phyloP scores from a whole-genome alignment of 129 eudicot species.

The Flaveria ramosissima region DNA sequence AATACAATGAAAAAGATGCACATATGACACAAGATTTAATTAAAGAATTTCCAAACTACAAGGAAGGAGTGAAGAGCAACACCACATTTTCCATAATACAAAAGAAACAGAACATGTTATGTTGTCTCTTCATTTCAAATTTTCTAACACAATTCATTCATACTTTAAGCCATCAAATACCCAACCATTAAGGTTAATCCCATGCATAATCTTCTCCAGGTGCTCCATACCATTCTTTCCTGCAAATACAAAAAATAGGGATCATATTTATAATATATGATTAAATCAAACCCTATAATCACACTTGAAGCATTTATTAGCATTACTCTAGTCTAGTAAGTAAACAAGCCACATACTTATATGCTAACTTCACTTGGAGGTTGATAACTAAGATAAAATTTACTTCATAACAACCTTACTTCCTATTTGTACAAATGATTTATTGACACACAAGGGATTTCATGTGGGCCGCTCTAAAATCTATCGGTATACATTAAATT shows the following conservation, averaged over 20 bases:
- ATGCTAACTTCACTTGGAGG: no score
- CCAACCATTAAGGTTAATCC: constrained; percentile 28
- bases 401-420: background rate
- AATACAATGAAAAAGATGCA: constrained; percentile 22
- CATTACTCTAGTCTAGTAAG: no score
- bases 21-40: constrained; percentile 20
- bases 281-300: background rate
- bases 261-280: no score
- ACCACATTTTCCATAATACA: constrained; percentile 25
- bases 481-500: no score
- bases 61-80: constrained; percentile 15
- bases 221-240: constrained; percentile 33
- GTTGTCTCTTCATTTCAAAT: constrained; percentile 30
- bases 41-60: constrained; percentile 42
- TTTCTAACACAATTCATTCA: background rate
- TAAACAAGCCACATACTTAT: no score
- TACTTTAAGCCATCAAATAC: constrained; percentile 8
- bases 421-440: no score
- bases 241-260: constrained; percentile 9
- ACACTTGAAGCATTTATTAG: no score
- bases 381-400: no score
- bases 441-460: no score
- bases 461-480: no score
- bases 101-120: constrained; percentile 24
- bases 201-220: constrained; percentile 34